Base-by-base conservation (phyloP, 1,284 basidiomycete genomes). In the Laetiporus sulphureus region DNA sequence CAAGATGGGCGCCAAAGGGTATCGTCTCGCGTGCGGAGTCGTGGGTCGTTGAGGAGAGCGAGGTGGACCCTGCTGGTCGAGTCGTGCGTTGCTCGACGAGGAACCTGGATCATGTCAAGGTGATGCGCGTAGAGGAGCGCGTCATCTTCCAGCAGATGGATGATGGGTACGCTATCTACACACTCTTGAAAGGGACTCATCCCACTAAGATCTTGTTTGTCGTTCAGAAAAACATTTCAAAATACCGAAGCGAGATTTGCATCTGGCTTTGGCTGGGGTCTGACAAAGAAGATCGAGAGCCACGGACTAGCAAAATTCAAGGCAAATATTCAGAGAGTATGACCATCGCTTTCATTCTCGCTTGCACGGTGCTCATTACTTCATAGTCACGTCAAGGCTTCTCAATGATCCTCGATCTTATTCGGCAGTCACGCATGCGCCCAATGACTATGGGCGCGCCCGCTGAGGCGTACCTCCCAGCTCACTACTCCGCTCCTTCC, bases 11-110 rank as follows among this genome's bases (percentile, higher is more conserved):
- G 13, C 89, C 87, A 2, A 73, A 79, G 55, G 87, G 88, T 32
- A 86, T 87, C 55, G 69, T 88, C 37, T 74, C 72, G 13, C 77
- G 77, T 54, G 79, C 78, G 38, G 91, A 83, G 67, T 85, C 72
- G 10, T 95, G 90, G 91, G 80, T 94, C 40, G 66, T 94, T 48
- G 91, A 95, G 63, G 88, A 94, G 70, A 92, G 85, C 53, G 84
- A 92, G 55, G 89, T 95, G 16, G 87, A 91, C 62, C 82, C 85
- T 4, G 64, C 76, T 46, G 83, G 82, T 18, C 77, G 79, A 59
- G 69, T 75, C 7, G 75, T 90, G 47, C 67, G 69, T 36, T 90
- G 86, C 57, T 68, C 69, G 40, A 90, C 88, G 6, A 80, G 73
- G 61, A 91, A 91, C 58, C 67, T 91, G 36, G 87, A 91, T 59